Percentiles rank a stretch among this genome's conserved stretches.
phyloP scores from a whole-genome alignment of 257 asterid genomes.

The Jacaranda copaia region DNA sequence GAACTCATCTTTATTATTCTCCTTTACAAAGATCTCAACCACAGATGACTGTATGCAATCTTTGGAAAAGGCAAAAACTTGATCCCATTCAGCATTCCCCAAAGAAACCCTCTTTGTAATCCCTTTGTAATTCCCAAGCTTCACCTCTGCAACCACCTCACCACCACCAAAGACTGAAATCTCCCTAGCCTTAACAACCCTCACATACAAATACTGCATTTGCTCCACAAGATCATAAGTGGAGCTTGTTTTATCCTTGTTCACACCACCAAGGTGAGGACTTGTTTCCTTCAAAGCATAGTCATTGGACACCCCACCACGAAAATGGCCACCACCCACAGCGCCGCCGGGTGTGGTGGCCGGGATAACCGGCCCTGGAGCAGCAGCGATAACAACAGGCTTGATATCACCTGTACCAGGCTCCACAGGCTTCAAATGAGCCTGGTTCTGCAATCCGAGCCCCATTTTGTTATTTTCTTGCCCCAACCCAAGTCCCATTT shows the following conservation, averaged over 20 bases:
- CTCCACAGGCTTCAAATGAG: conserved; percentile 57
- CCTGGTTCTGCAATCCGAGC: conserved; percentile 51
- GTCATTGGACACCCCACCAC: conserved; percentile 58
- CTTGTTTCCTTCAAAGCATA: conserved; percentile 75
- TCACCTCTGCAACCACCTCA: conserved; percentile 81
- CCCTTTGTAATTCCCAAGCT: conserved; percentile 83
- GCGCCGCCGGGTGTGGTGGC: conserved; percentile 43
- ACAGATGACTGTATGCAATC: conserved; percentile 80
- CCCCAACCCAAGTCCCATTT: conserved; percentile 38
- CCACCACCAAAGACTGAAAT: conserved; percentile 58
- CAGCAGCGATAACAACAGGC: conserved; percentile 70
- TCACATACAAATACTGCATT: conserved; percentile 82
- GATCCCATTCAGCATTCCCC: conserved; percentile 71
- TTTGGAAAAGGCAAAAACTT: conserved; percentile 86
- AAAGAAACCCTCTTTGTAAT: conserved; percentile 62
- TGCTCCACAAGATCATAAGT: conserved; percentile 88
- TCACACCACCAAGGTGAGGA: conserved; percentile 80
- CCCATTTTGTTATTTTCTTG: conserved; percentile 45
- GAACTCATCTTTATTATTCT: conserved; percentile 69
- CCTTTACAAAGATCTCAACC: conserved; percentile 75
- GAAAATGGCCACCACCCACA: conserved; percentile 34
- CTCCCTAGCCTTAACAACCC: conserved; percentile 71
- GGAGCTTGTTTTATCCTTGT: conserved; percentile 69
- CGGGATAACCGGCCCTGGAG: conserved; percentile 57
- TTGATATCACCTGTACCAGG: conserved; percentile 64